Base-by-base conservation (phyloP, 225 moss, liverwort and hornwort species). In the Marchantia paleacea region DNA sequence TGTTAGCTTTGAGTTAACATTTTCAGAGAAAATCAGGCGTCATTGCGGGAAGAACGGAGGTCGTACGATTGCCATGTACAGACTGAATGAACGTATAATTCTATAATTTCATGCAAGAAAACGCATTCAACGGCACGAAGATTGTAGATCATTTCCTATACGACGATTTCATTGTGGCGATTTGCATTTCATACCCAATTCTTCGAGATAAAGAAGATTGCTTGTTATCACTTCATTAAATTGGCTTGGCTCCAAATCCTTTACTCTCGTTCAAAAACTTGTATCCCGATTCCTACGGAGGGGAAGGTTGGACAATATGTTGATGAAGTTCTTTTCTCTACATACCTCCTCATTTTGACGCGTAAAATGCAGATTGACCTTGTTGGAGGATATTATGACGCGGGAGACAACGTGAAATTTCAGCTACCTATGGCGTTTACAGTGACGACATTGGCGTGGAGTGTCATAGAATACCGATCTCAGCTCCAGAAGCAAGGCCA, bases 401-500 rank as follows among this genome's bases (percentile, higher is more conserved):
- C 88, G 30, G 88, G 88, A 72, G 88, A 88, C 74, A 85, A 88
- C 51, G 85, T 88, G 74, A 88, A 88, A 50, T 88, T 88, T 57
- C 81, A 82, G 74, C 52, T 88, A 55, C 88, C 88, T 0, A 88
- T 88, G 88, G 88, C 85, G 3, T 88, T 83, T 76, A 81, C 88
- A 9, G 55, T 85, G 7, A 88, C 85, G 30, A 85, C 79, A 24
- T 53, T 88, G 22, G 51, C 81, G 7, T 88, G 88, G 88, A 81
- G 85, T 39, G 83, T 85, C 29, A 81, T 88, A 10, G 88, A 85
- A 69, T 83, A 88, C 58, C 48, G 77, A 73, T 55, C 53, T 19
- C 83, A 86, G 82, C 73, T 84, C 18, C 73, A 86, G 29, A 69
- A 74, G 52, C 66, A 72, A 29, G 82, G 86, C 26, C 84, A 84